phyloP scores from a whole-genome alignment of 257 asterid species.

The Petunia secreta region DNA sequence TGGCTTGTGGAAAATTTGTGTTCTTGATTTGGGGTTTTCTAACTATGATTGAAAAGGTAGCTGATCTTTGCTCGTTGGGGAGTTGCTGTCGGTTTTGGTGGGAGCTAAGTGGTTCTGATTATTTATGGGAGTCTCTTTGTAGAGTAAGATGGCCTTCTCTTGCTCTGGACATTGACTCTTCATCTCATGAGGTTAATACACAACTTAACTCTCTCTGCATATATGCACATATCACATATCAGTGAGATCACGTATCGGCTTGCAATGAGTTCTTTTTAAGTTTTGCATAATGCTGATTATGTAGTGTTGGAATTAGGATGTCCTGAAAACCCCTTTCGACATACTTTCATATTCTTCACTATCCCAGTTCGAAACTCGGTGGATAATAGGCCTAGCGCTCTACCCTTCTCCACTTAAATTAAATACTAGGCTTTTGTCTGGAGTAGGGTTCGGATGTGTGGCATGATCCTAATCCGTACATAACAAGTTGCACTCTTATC shows the following conservation, averaged over 20 bases:
- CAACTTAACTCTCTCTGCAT: slow-evolving; percentile 21
- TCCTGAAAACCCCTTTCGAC: background rate
- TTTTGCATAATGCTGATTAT: background rate
- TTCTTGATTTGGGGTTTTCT: background rate
- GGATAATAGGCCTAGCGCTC: too few relatives aligned
- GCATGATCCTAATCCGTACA: too few relatives aligned
- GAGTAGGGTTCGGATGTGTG: too few relatives aligned
- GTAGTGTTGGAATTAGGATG: background rate
- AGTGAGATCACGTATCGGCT: background rate
- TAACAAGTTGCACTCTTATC: too few relatives aligned
- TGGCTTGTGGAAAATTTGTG: background rate
- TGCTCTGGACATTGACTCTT: slow-evolving; percentile 34
- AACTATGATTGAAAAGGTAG: slow-evolving; percentile 43
- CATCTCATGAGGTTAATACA: slow-evolving; percentile 36
- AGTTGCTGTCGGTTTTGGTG: slow-evolving; percentile 90
- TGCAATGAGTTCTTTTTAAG: background rate
- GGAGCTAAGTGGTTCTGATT: slow-evolving; percentile 75
- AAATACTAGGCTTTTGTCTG: too few relatives aligned
- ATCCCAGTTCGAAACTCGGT: too few relatives aligned
- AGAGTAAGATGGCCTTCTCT: slow-evolving; percentile 67
- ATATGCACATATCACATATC: background rate
- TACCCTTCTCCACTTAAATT: too few relatives aligned
- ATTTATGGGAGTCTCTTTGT: slow-evolving; percentile 72
- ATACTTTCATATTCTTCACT: too few relatives aligned
- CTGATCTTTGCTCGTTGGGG: slow-evolving; percentile 82